phyloP scores from a whole-genome alignment of 345 rosid genomes.

The Pugionium dolabratum region DNA sequence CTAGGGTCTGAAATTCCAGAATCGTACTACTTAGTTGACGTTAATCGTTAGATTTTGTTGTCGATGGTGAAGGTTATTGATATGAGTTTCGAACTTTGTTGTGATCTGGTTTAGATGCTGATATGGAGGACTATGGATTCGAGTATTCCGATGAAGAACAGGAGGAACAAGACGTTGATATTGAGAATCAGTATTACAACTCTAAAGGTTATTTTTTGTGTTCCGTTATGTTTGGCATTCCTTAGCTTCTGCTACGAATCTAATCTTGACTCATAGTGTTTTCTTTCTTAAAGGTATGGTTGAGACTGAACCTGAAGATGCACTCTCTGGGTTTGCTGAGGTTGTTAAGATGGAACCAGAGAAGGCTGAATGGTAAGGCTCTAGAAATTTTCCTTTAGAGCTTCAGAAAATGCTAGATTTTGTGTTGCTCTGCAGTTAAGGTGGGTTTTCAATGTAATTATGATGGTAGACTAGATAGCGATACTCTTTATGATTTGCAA shows the following conservation, averaged over 20 bases:
- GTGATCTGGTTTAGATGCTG: slow-evolving; percentile 65
- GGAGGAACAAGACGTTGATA: slow-evolving; percentile 95
- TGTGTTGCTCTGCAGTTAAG: background rate
- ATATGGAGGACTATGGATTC: slow-evolving; percentile 99
- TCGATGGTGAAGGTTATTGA: slow-evolving; percentile 7
- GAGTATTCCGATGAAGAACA: slow-evolving; percentile 99
- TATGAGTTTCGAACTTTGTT: background rate
- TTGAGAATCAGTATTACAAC: slow-evolving; percentile 95
- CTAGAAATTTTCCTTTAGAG: background rate
- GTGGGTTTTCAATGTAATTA: background rate
- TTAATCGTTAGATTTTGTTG: background rate
- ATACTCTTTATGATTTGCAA: background rate
- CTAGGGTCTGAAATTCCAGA: slow-evolving; percentile 6
- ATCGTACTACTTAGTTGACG: background rate
- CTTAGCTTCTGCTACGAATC: background rate
- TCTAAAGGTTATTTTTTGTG: slow-evolving; percentile 60
- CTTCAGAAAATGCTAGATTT: slow-evolving; percentile 5
- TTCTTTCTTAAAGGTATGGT: slow-evolving; percentile 61
- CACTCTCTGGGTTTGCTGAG: slow-evolving; percentile 92
- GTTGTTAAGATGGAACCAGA: slow-evolving; percentile 97
- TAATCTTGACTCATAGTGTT: background rate
- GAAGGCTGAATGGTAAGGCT: slow-evolving; percentile 90
- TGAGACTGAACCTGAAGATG: slow-evolving; percentile 90
- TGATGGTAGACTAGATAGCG: background rate
- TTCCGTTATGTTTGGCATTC: background rate